phyloP scores from a whole-genome alignment of 106 monocot species.

The Dendrobium huoshanense region DNA sequence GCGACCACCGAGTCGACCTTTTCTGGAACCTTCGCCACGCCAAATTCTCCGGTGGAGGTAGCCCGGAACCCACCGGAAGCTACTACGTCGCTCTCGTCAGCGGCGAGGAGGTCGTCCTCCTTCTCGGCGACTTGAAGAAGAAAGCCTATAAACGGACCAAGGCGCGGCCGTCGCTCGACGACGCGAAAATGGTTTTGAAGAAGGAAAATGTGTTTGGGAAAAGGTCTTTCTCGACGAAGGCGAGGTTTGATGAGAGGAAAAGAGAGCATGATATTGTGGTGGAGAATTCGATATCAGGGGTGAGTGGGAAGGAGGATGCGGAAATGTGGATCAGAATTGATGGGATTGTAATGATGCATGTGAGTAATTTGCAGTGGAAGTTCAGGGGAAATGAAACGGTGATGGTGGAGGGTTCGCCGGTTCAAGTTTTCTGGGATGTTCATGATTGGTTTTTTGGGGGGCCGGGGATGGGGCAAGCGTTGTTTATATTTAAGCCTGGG shows the following conservation, averaged over 20 bases:
- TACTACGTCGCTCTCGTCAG: conserved; percentile 78
- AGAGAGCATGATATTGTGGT: conserved; percentile 78
- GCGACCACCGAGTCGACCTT: conserved; percentile 36
- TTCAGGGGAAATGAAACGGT: conserved; percentile 81
- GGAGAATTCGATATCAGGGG: conserved; percentile 40
- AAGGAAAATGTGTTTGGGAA: conserved; percentile 63
- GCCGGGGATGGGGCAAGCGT: conserved; percentile 38
- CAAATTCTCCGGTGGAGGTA: conserved; percentile 41
- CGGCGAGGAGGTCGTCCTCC: conserved; percentile 59
- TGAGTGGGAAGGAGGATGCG: conserved; percentile 27
- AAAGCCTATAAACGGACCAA: conserved; percentile 81
- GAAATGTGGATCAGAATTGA: conserved; percentile 94
- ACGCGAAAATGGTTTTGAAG: conserved; percentile 46
- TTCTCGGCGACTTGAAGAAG: conserved; percentile 79
- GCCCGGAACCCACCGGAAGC: conserved; percentile 62
- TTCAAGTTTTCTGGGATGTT: conserved; percentile 93
- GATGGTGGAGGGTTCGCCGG: conserved; percentile 47
- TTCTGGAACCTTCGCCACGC: conserved; percentile 89
- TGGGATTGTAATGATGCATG: conserved; percentile 49
- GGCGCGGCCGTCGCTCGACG: conserved; percentile 57
- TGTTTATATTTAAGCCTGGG: conserved; percentile 73
- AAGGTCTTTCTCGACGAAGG: conserved; percentile 52
- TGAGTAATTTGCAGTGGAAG: conserved; percentile 84
- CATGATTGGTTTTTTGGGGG: conserved; percentile 72
- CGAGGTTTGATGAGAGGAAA: conserved; percentile 39